Evolutionary conservation across 1,284 basidiomycete species (phyloP), one percentile per base, ranked within the genome.

Genomic region (Trametes versicolor): DNA sequence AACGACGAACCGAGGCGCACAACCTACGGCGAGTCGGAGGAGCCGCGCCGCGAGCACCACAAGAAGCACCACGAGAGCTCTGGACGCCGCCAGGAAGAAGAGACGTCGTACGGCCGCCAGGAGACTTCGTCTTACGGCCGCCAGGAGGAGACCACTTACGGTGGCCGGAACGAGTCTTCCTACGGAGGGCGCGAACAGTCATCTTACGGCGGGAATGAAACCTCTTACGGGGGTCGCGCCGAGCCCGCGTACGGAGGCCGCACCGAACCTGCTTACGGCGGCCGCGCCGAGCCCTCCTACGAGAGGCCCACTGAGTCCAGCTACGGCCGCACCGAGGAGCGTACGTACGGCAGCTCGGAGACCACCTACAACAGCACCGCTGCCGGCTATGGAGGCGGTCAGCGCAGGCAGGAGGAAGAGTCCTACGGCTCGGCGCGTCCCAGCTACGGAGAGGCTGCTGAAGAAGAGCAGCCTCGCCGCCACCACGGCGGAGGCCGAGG

Each of bases 21-120:
- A 15, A 55, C 41, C 15, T 69, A 67, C 19, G 67, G 67, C 23
- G 58, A 51, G 8, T 60, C 64, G 27, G 62, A 65, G 32, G 66
- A 62, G 45, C 50, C 58, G 17, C 62, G 49, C 21, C 61, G 61
- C 10, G 61, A 62, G 43, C 47, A 59, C n/a, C 52, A 57, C 47
- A 62, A 60, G 39, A 61, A 60, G 39, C 63, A 62, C 23, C 60
- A 62, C 17, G 50, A 65, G 32, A 37, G 58, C 21, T 63, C 57
- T 15, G 58, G 53, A 27, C 58, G 62, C 36, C 59, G 58, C 50
- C 58, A 68, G 47, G 60, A 65, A 43, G 59, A 54, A n/a, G 49
- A 62, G 29, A 13, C 57, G 15, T 50, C 60, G 6, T 56, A 62
- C 32, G 64, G 56, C 23, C 57, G 68, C 34, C 62, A 53, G 21